Evolutionary conservation across 139 green algal species (phyloP), one percentile per base, ranked within the genome.

Genomic region (Chlorella sp.): DNA sequence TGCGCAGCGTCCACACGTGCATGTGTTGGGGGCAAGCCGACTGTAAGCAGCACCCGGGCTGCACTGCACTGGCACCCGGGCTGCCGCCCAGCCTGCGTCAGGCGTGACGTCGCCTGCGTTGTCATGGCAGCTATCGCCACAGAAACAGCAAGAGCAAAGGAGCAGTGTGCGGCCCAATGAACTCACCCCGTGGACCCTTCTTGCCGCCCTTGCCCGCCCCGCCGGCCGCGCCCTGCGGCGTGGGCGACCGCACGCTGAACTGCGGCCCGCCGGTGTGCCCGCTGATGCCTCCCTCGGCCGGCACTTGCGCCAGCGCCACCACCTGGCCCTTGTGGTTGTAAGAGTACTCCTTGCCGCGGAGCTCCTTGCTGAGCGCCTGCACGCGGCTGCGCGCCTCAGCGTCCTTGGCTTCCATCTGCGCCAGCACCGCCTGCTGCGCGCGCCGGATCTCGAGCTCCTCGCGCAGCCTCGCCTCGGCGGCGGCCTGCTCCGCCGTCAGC

Each of bases 291-390:
- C 75, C 49, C 1, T 86, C 84, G 31, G 82, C 77, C 50, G 81
- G 71, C 17, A 81, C 62, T 55, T 71, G 74, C 26, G 61, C 34
- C 29, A 88, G 36, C n/a, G 81, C 60, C 23, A 87, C 75, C 31
- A 89, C 76, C 31, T 74, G 50, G 42, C 76, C 84, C 50, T 79
- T 77, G 50, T 86, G 79, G 75, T 88, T 75, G 71, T 90, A 86
- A 35, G 68, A 73, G 75, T 89, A 89, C 49, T 89, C 84, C 72
- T 82, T 79, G 32, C 85, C 85, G 60, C 81, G 77, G 50, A 90
- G 75, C 30, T 83, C 72, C 63, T 78, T 85, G 31, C 83, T 68
- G 24, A 88, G 69, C 4, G 23, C 31, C 1, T 70, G 29, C 5
- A 90, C 70, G 31, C 72, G 62, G 49, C 62, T 17, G 1, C 71